Base-by-base conservation (phyloP, 176 grass and related monocot species). In the Oryza glaberrima region DNA sequence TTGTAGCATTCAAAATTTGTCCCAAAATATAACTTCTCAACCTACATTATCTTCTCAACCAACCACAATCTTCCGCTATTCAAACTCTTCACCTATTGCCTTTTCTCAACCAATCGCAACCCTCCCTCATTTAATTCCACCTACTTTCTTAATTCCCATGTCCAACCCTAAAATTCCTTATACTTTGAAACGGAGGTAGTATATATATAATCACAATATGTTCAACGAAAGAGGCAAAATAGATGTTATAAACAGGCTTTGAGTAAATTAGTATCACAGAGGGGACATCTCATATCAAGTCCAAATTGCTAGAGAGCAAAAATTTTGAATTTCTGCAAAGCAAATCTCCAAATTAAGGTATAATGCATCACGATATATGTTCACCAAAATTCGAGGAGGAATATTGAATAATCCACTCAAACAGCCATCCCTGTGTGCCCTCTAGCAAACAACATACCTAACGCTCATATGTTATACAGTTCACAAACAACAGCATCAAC, bases 331-430 rank as follows among this genome's bases (percentile, higher is more conserved):
- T 25, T 64, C 63, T 61, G 46, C 16, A 43, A 43, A 75, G 70
- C 8, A 34, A 58, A 75, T 74, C 46, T 69, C n/a, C 72, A 7
- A 25, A 70, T 75, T 45, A 74, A 19, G 69, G 35, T 74, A 54
- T 69, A 75, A 16, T 61, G 25, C 9, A 80, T 40, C 51, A 61
- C 69, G 36, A 88, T 77, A 63, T 73, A 23, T 22, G 9, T 26
- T 72, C 17, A 80, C 40, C 30, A 48, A 67, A 77, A 63, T 45
- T 47, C 69, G 58, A 68, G 34, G 70, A 85, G 47, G 26, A 73
- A 58, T 7, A 77, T 71, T 64, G 25, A 64, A 45, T 38, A 4
- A 61, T 41, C 40, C 75, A 84, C 56, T 61, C 56, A 84, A 84
- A 48, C 19, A 58, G 47, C 46, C 28, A 73, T 26, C 58, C 78